Percentiles rank a stretch among this genome's conserved stretches.
Evolutionary conservation across 345 rosid species (phyloP).

Genomic region (Microthlaspi erraticum): DNA sequence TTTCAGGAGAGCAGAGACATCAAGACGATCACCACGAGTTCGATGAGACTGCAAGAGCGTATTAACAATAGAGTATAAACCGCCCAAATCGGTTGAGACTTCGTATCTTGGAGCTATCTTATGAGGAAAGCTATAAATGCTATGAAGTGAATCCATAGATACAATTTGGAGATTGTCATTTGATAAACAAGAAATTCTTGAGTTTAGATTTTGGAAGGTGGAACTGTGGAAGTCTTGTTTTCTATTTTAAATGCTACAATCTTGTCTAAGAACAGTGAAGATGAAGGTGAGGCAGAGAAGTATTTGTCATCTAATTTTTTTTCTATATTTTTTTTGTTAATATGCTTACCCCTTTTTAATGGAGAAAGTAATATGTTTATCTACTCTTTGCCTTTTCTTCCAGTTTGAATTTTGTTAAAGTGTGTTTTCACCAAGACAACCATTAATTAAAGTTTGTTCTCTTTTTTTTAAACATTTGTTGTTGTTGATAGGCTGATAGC

Average conservation of each 20-base stretch:
- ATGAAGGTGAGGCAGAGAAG: neutral
- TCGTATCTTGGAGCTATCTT: neutral
- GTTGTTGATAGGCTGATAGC: neutral
- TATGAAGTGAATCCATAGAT: neutral
- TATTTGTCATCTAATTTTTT: neutral
- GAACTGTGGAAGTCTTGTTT: neutral
- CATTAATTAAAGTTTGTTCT: neutral
- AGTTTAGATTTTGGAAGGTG: slow-evolving; percentile 1
- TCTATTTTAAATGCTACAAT: neutral
- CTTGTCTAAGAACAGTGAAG: neutral
- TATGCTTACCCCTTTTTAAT: neutral
- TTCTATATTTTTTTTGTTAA: neutral
- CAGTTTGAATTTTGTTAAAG: neutral
- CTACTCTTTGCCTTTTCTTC: neutral
- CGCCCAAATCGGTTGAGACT: neutral
- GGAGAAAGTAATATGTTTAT: neutral
- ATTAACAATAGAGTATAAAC: neutral
- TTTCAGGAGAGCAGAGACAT: slow-evolving; percentile 61
- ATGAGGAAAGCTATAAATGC: slow-evolving; percentile 6
- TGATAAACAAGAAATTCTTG: neutral
- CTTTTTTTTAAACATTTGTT: neutral
- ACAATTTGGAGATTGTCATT: neutral
- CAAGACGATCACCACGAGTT: slow-evolving; percentile 66
- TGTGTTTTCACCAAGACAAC: slow-evolving; percentile 8
- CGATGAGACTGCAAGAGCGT: slow-evolving; percentile 25